A percentile compares a stretch with the other conserved stretches of the same genome.
Evolutionary conservation across 208 protist genomes (phyloP).

Genomic region (Leishmania guyanensis): DNA sequence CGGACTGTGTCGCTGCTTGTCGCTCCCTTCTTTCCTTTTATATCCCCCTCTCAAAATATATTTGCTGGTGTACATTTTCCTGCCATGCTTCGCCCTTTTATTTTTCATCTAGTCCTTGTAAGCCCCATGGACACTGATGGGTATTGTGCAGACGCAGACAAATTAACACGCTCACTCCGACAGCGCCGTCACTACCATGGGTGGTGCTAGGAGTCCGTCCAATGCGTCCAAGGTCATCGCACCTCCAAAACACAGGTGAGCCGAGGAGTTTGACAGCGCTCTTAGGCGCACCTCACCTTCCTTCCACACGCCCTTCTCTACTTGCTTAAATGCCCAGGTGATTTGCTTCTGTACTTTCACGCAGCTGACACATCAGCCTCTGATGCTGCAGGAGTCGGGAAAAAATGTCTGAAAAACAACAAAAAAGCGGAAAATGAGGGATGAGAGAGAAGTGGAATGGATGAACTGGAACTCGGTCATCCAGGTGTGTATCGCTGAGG

Average conservation of each 20-base stretch:
- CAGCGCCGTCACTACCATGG: no score
- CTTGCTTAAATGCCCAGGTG: not conserved
- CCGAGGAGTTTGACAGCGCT: not conserved
- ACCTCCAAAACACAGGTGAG: not conserved
- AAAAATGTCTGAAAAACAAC: not conserved
- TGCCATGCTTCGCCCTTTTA: not conserved
- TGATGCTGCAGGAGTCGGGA: not conserved
- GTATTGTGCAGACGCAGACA: no score
- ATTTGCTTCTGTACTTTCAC: not conserved
- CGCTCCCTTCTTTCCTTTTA: not conserved
- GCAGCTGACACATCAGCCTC: not conserved
- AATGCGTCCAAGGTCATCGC: not conserved
- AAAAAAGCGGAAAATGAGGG: conserved; percentile 1
- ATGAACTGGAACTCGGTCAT: not conserved
- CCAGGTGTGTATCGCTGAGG: not conserved
- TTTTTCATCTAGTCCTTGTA: not conserved
- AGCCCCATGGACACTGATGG: not conserved
- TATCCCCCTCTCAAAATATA: not conserved
- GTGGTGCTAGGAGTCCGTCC: not conserved
- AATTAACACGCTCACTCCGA: no score
- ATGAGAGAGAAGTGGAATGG: not conserved
- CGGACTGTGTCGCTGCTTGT: not conserved
- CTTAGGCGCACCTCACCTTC: not conserved
- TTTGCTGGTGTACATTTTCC: not conserved
- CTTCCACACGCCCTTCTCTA: not conserved